Conservation (phyloP, 163 green algal genomes). For the Chlamydomonas reinhardtii region DNA sequence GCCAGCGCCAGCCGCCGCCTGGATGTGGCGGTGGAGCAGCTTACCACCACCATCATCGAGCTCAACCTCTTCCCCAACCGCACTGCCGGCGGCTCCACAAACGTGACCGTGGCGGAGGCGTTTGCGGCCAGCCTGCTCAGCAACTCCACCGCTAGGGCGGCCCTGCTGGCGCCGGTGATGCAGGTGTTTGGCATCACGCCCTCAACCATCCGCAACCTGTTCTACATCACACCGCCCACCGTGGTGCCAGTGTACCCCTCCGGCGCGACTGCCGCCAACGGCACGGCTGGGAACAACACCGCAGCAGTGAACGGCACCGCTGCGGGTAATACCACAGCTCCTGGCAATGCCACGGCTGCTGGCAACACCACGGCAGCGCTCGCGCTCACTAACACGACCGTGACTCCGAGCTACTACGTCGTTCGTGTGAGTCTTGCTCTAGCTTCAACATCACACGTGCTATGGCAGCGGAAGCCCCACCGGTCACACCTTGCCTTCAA, state of each 20-base stretch:
- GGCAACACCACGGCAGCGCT: no score
- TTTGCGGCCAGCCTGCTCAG: not conserved
- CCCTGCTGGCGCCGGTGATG: not conserved
- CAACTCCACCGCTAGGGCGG: not conserved
- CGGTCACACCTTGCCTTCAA: not conserved
- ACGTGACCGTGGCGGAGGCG: not conserved
- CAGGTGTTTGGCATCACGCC: not conserved
- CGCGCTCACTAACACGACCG: no score
- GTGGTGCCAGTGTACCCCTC: not conserved
- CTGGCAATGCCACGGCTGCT: not conserved
- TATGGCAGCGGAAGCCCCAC: no score
- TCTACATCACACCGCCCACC: not conserved
- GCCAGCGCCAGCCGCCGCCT: not conserved
- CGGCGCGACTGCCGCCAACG: not conserved
- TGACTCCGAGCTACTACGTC: not conserved
- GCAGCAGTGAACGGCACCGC: not conserved
- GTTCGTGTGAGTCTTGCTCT: not conserved
- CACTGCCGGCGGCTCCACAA: slow-evolving; percentile 1
- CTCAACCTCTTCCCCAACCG: slow-evolving; percentile 18
- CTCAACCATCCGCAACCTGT: not conserved
- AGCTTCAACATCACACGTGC: not conserved
- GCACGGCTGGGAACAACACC: not conserved
- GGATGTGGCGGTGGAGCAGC: slow-evolving; percentile 4
- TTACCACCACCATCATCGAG: not conserved
- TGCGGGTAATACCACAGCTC: not conserved